Evolutionary conservation across 2,329 filamentous ascomycete genomes (phyloP), one percentile per base, ranked within the genome.

Genomic region (Colletotrichum sansevieriae): DNA sequence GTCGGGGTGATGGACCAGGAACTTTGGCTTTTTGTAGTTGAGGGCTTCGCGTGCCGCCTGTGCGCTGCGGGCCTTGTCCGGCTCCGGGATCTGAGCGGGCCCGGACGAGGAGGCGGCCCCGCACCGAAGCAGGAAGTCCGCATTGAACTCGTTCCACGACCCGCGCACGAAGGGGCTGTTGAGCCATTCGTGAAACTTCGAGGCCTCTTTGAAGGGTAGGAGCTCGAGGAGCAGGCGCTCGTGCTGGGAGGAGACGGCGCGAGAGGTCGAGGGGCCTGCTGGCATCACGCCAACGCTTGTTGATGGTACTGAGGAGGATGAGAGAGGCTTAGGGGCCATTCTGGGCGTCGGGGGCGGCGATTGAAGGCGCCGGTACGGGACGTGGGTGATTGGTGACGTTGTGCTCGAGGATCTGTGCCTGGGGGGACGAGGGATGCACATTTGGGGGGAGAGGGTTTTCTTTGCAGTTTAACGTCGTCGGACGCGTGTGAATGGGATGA

Each of bases 141-240:
- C 72, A 62, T 73, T 70, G 73, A 81, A 80, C 72, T 81, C 80
- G 62, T 71, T n/a, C 79, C 78, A 82, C 29, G 78, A 74, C 46
- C 78, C 78, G 61, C 75, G 74, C 15, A 81, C 74, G 44, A 74
- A 74, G 44, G 70, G 55, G 66, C 77, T 71, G 49, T 68, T 61
- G 10, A 81, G 75, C 80, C 79, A 82, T 29, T 75, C 76, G 46
- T 76, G 76, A 71, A 82, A 81, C 66, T 75, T 72, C 29, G 55
- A 49, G 39, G 65, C 52, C 54, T 78, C 76, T 52, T 77, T 76
- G 74, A 81, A 78, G 33, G 79, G 78, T 11, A 82, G 75, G 44
- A 80, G 76, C 70, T 81, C 79, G 70, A 81, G 73, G 58, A 81
- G 74, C 39, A 82, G 78, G 37, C 79, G 78, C 71, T 79, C 76